Evolutionary conservation across 805 yeast species (phyloP), one percentile per base, ranked within the genome.

Genomic region (Suhomyces vadensis): DNA sequence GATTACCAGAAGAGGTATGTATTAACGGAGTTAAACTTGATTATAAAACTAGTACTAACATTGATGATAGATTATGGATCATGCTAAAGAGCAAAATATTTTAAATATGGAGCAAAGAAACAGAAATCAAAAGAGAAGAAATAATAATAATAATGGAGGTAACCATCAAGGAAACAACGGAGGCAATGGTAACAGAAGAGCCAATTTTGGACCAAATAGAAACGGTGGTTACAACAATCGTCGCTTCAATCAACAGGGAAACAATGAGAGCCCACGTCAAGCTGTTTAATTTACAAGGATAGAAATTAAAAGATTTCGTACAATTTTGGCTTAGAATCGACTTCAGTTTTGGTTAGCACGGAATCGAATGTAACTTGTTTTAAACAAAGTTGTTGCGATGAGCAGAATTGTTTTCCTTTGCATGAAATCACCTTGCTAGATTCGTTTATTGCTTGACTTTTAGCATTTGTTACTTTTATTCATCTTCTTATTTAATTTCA

Each of bases 11-110:
- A 54, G 85, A 81, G 47, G 64, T 54, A 46, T 21, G 43, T 44
- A 43, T 38, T n/a, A 5, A 20, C 36, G 13, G 23, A 19, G 5
- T 14, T 10, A 6, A 8, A 20, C 14, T n/a, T n/a, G 16, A 7
- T 25, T 4, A 14, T 14, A 6, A 14, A 3, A 19, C 11, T 21
- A 7, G 13, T 41, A 41, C 41, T 39, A 50, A 54, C 55, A 29
- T n/a, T n/a, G n/a, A 8, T 21, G 8, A 2, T 47, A 61, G 56
- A 72, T 85, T 33, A 86, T 87, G 73, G 90, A 83, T 53, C 79
- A 81, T 50, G 86, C 87, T 49, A 85, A 83, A 59, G 87, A 82
- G 53, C 85, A 80, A 53, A 78, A 77, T 52, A 64, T 71, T 51
- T 67, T 77, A 57, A 69, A 73, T 59, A 67, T 73, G 68, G 75